Evolutionary conservation across 2,329 filamentous ascomycete genomes (phyloP).

Genomic region (Pseudomassariella vexata): DNA sequence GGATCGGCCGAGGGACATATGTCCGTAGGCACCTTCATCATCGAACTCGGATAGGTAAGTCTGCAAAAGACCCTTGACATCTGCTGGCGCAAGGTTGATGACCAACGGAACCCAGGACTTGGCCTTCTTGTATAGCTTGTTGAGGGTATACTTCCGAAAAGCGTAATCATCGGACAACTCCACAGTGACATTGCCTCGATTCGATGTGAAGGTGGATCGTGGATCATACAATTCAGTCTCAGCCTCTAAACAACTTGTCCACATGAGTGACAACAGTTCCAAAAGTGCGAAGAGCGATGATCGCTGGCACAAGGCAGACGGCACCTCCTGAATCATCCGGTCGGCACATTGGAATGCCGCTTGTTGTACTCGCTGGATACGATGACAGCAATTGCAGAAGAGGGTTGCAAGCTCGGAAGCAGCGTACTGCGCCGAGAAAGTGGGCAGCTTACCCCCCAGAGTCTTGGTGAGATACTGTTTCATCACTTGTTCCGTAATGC

Average conservation of each 20-base stretch:
- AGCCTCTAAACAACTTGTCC: conserved; percentile 87
- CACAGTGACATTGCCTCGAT: conserved; percentile 71
- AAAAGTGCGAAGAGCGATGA: conserved; percentile 87
- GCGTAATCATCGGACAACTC: conserved; percentile 91
- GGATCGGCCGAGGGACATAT: conserved; percentile 86
- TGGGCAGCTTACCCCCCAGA: conserved; percentile 61
- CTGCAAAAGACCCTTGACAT: conserved; percentile 91
- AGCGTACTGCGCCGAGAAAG: conserved; percentile 87
- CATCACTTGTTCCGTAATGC: conserved; percentile 62
- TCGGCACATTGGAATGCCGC: conserved; percentile 80
- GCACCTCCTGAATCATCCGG: conserved; percentile 76
- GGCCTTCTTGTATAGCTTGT: conserved; percentile 70
- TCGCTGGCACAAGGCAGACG: conserved; percentile 84
- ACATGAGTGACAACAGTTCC: conserved; percentile 90
- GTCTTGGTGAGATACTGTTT: conserved; percentile 75
- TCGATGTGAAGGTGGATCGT: conserved; percentile 72
- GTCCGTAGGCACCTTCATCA: conserved; percentile 84
- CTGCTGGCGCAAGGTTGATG: conserved; percentile 79
- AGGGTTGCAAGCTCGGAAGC: conserved; percentile 81
- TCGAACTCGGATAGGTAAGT: conserved; percentile 95
- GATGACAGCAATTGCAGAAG: conserved; percentile 86
- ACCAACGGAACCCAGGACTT: conserved; percentile 75
- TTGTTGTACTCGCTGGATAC: conserved; percentile 85
- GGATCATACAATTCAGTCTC: conserved; percentile 93
- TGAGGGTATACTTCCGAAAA: conserved; percentile 74